These are phyloP conservation scores for Psidium guajava DNA, from an alignment of 345 rosid genomes.

Conservation along the genomic window DNA sequence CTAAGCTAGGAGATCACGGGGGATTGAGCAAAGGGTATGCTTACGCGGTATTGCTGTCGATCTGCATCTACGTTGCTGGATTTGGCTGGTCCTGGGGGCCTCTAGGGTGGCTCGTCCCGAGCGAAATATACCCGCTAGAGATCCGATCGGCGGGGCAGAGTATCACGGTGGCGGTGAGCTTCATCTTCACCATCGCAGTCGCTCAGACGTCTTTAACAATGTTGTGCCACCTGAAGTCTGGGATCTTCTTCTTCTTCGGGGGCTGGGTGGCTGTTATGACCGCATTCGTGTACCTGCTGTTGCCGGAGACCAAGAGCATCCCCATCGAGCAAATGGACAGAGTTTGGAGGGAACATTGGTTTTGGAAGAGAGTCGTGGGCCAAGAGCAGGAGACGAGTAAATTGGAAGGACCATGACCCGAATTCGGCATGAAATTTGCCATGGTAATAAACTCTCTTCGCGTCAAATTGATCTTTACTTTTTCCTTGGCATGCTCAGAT, in stretches of 20 bases:
- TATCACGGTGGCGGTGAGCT: slow-evolving; percentile 30
- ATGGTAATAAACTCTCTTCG: not conserved
- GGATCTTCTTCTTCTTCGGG: slow-evolving; percentile 41
- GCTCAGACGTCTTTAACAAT: slow-evolving; percentile 27
- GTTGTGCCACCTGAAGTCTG: slow-evolving; percentile 35
- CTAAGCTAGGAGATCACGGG: slow-evolving; percentile 42
- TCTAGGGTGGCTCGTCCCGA: slow-evolving; percentile 39
- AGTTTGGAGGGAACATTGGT: slow-evolving; percentile 38
- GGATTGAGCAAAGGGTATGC: slow-evolving; percentile 24
- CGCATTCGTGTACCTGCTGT: slow-evolving; percentile 17
- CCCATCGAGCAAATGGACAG: slow-evolving; percentile 38
- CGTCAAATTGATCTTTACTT: not conserved
- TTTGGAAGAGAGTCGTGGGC: slow-evolving; percentile 27
- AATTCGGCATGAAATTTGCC: not conserved
- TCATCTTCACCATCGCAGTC: slow-evolving; percentile 25
- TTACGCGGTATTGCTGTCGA: slow-evolving; percentile 11
- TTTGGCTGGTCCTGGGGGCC: slow-evolving; percentile 53
- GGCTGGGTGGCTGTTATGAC: slow-evolving; percentile 39
- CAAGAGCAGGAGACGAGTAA: not conserved
- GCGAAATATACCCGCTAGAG: slow-evolving; percentile 36
- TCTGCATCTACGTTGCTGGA: slow-evolving; percentile 26
- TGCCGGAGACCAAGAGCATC: slow-evolving; percentile 38
- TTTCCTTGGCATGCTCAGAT: not conserved
- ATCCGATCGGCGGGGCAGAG: slow-evolving; percentile 35
- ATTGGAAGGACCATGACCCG: not conserved